Conservation (phyloP, 371 early-diverging fungal genomes). For the Syncephalastrum monosporum region DNA sequence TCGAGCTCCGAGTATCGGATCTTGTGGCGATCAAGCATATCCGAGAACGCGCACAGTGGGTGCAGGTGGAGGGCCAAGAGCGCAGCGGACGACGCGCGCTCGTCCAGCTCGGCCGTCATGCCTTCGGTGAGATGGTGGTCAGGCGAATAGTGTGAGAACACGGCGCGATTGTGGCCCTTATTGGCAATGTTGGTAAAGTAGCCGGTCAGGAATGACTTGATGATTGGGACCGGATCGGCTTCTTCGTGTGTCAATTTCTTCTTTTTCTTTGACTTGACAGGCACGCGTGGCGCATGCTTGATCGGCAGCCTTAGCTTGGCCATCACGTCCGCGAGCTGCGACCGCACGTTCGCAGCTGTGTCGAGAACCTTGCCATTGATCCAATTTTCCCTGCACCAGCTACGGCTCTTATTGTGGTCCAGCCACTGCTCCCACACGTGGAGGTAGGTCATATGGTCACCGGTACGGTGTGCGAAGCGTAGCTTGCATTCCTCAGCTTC, state of each 20-base stretch:
- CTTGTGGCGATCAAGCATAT: slow-evolving; percentile 43
- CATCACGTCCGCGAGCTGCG: slow-evolving; percentile 87
- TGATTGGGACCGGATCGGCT: slow-evolving; percentile 54
- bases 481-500: slow-evolving; percentile 80
- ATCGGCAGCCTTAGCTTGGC: slow-evolving; percentile 75
- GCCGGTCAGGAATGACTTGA: slow-evolving; percentile 69
- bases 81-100: slow-evolving; percentile 22
- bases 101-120: slow-evolving; percentile 14
- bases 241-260: slow-evolving; percentile 11
- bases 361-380: slow-evolving; percentile 84
- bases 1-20: slow-evolving; percentile 54
- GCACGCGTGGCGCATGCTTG: slow-evolving; percentile 18
- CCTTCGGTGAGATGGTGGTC: slow-evolving; percentile 35
- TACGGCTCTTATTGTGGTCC: slow-evolving; percentile 54
- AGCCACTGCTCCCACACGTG: slow-evolving; percentile 89
- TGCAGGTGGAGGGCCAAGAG: slow-evolving; percentile 68
- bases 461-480: slow-evolving; percentile 66
- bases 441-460: slow-evolving; percentile 91
- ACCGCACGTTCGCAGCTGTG: slow-evolving; percentile 84
- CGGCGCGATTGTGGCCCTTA: slow-evolving; percentile 60
- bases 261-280: slow-evolving; percentile 15
- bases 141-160: slow-evolving; percentile 76
- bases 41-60: slow-evolving; percentile 61
- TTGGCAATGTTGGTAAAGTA: slow-evolving; percentile 79
- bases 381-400: slow-evolving; percentile 92